phyloP scores from a whole-genome alignment of 192 early-diverging fungal species.

The Backusella australiensis region DNA sequence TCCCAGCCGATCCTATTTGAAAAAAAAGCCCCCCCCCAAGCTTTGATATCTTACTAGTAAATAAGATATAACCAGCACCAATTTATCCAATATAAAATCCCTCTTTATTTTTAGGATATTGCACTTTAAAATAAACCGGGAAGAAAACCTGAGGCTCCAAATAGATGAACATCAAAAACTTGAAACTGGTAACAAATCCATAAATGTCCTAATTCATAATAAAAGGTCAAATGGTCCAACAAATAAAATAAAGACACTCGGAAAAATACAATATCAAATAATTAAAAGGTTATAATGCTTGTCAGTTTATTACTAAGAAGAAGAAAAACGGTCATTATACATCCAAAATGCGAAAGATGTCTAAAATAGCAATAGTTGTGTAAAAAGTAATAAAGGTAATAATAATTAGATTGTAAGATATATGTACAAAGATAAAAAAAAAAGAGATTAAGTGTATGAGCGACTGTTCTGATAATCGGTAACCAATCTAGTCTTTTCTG shows the following conservation, averaged over 20 bases:
- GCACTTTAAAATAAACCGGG: too few relatives aligned
- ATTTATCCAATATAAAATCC: too few relatives aligned
- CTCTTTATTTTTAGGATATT: too few relatives aligned
- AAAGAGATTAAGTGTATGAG: not conserved
- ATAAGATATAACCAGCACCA: too few relatives aligned
- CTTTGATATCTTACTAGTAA: too few relatives aligned
- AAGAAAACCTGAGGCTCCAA: too few relatives aligned
- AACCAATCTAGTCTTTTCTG: not conserved
- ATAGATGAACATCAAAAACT: too few relatives aligned
- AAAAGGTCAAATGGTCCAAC: not conserved
- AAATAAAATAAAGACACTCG: conserved; percentile 1
- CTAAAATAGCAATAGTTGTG: not conserved
- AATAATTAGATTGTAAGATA: too few relatives aligned
- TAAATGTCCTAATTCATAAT: not conserved
- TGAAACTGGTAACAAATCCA: too few relatives aligned
- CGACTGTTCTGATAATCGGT: not conserved
- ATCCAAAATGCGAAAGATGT: not conserved
- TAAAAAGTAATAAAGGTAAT: not conserved
- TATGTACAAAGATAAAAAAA: not conserved
- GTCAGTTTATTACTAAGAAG: not conserved
- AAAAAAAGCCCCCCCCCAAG: too few relatives aligned
- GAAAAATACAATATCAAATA: not conserved
- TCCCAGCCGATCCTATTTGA: too few relatives aligned
- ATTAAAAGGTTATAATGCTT: not conserved
- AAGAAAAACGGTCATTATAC: not conserved